Base-by-base conservation (phyloP, 257 asterid genomes). In the Perilla frutescens region DNA sequence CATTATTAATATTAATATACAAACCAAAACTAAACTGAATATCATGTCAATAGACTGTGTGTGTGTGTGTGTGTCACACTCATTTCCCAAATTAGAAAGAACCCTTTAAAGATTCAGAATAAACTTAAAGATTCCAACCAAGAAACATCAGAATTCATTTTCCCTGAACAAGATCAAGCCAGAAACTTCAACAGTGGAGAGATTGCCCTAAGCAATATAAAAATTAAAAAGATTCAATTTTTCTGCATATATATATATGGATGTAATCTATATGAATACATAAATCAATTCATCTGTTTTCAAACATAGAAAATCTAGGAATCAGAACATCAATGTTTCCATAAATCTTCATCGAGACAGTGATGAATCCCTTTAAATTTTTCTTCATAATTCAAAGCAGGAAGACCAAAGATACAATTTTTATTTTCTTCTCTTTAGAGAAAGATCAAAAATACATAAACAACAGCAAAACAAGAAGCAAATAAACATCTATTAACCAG, bases 101-200 rank as follows among this genome's bases (percentile, higher is more conserved):
- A 15, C 12, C 8, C 43, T 31, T 37, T 8, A 68, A 56, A 71
- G 15, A 39, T 43, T 63, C 60, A 8, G n/a, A 62, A 20, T 10
- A 36, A 48, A 56, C 3, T 26, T 29, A 41, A 3, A 6, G 10
- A 6, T 73, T 66, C 37, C 7, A 36, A 60, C 20, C 11, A 37
- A 40, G 15, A 53, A 50, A 69, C 53, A 50, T 36, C 12, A 7
- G 14, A 36, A 61, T 55, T 41, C 34, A 8, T 11, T 65, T 34
- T 7, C 6, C 29, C 39, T 6, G 8, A 75, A 59, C 73, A 55
- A 66, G 49, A 41, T 54, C 72, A 71, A 58, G 26, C 37, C 54
- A 62, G 12, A 58, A 26, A 15, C 37, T 43, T 73, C 1, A 60
- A 50, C 40, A 67, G 9, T 34, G 36, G 39, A 67, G 11, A 57